Evolutionary conservation across 495 filamentous ascomycete genomes (phyloP).

Genomic region (Aspergillus avenaceus): DNA sequence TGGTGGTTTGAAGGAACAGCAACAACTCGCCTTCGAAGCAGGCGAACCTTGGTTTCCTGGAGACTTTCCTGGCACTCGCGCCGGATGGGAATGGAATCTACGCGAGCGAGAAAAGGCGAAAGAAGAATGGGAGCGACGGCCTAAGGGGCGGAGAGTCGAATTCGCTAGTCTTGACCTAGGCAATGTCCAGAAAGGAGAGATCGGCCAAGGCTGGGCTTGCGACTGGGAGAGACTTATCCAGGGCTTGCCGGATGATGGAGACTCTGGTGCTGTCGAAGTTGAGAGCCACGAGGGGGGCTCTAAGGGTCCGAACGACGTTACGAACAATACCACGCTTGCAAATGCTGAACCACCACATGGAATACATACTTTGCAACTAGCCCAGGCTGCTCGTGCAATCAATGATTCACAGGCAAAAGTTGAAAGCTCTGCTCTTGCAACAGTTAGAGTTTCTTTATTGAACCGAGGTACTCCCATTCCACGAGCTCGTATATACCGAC

Average conservation of each 20-base stretch:
- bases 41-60: constrained; percentile 79
- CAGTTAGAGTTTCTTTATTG: constrained; percentile 55
- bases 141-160: constrained; percentile 75
- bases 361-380: constrained; percentile 23
- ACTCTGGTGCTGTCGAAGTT: background rate
- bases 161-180: constrained; percentile 76
- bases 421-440: constrained; percentile 40
- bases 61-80: constrained; percentile 78
- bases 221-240: constrained; percentile 72
- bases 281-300: constrained; percentile 11
- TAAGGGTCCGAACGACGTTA: constrained; percentile 13
- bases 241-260: constrained; percentile 7
- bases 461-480: constrained; percentile 55
- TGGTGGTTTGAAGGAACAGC: constrained; percentile 73
- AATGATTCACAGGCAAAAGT: constrained; percentile 9
- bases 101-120: constrained; percentile 58
- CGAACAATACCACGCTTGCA: background rate
- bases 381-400: constrained; percentile 6
- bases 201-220: constrained; percentile 81
- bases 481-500: constrained; percentile 69
- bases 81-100: constrained; percentile 74
- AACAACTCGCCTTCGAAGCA: constrained; percentile 82
- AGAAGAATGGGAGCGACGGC: constrained; percentile 69
- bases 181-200: constrained; percentile 70
- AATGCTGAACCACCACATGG: constrained; percentile 20